phyloP scores from a whole-genome alignment of 73 alveolate species.

The Paramecium sonneborni region DNA sequence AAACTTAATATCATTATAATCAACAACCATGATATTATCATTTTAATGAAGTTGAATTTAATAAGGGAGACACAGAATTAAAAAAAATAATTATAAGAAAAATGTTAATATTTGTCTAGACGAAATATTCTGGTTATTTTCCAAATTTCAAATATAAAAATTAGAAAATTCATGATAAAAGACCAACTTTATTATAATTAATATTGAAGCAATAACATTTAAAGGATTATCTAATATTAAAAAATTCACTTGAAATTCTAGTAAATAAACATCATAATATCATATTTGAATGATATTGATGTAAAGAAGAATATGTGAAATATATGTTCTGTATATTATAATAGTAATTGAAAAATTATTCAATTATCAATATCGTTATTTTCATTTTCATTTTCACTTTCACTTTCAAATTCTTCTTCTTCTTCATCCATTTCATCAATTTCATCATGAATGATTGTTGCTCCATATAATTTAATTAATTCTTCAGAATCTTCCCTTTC shows the following conservation, averaged over 20 bases:
- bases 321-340: neutral
- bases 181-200: neutral
- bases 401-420: constrained; percentile 53
- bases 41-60: constrained; percentile 41
- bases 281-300: neutral
- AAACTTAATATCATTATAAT: neutral
- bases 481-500: constrained; percentile 70
- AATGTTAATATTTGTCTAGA: too few species aligned
- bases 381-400: too few species aligned
- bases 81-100: neutral
- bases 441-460: constrained; percentile 26
- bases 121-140: neutral
- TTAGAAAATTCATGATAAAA: neutral
- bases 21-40: neutral
- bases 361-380: neutral
- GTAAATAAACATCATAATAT: neutral
- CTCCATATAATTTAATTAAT: constrained; percentile 40
- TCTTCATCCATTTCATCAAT: constrained; percentile 66
- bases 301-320: neutral
- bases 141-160: neutral
- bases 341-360: neutral
- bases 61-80: constrained; percentile 29
- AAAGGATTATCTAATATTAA: neutral
- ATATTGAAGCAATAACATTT: neutral
- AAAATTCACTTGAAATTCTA: neutral